phyloP scores from a whole-genome alignment of 768 basidiomycete genomes.

The Tricholoma terreum region DNA sequence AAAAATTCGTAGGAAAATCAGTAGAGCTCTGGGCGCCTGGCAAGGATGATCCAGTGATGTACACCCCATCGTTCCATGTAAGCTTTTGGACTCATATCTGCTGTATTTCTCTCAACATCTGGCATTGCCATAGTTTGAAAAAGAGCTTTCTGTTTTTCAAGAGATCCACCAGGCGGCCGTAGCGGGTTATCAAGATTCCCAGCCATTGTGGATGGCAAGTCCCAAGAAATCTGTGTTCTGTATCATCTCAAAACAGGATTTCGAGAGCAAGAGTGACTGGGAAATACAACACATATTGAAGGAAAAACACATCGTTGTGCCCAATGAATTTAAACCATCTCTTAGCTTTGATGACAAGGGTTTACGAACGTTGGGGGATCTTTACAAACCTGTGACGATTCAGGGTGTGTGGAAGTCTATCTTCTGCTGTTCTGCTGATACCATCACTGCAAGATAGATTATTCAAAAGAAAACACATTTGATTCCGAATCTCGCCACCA shows the following conservation, averaged over 20 bases:
- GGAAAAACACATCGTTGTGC: background rate
- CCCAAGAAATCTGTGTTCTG: background rate
- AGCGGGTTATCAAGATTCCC: background rate
- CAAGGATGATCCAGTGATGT: too few relatives aligned
- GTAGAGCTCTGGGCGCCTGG: background rate
- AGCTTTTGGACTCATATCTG: too few relatives aligned
- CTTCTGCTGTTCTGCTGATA: background rate
- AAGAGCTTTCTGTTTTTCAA: background rate
- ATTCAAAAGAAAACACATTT: too few relatives aligned
- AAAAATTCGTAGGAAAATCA: background rate
- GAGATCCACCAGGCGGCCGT: background rate
- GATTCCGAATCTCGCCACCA: background rate
- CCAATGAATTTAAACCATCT: background rate
- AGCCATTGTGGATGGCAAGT: background rate
- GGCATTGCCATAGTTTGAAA: too few relatives aligned
- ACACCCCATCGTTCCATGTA: too few relatives aligned
- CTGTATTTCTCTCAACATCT: background rate
- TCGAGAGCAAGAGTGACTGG: background rate
- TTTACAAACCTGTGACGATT: background rate
- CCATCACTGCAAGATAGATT: background rate
- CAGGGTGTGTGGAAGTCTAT: background rate
- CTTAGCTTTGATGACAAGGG: background rate
- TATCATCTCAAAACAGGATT: background rate
- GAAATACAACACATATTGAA: background rate
- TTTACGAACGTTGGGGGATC: background rate